phyloP scores from a whole-genome alignment of 345 rosid genomes.

The Ricinus communis region DNA sequence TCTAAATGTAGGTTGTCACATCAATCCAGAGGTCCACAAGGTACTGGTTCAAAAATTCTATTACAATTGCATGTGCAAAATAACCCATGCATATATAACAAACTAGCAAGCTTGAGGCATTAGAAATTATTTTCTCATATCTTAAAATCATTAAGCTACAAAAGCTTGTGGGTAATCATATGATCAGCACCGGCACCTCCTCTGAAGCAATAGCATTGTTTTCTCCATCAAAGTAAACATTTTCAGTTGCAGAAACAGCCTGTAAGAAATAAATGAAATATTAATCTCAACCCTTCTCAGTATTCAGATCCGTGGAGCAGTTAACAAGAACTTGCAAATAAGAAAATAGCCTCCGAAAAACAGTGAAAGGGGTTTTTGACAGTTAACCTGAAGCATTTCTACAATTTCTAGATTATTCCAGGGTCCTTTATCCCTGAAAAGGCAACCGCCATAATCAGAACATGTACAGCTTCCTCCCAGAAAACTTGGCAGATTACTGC shows the following conservation, averaged over 20 bases:
- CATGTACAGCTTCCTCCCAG: conserved; percentile 66
- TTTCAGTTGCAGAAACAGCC: conserved; percentile 39
- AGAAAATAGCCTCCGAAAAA: too few relatives aligned
- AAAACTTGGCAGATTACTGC: conserved; percentile 59
- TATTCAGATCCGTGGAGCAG: too few relatives aligned
- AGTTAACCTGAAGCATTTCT: conserved; percentile 50
- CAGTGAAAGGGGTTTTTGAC: neutral
- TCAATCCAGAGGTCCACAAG: neutral
- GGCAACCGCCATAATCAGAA: conserved; percentile 59
- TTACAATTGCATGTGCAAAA: neutral
- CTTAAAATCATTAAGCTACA: too few relatives aligned
- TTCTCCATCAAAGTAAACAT: conserved; percentile 22
- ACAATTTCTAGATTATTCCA: conserved; percentile 61
- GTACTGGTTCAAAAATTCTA: too few relatives aligned
- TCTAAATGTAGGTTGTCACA: too few relatives aligned
- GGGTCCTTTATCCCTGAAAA: conserved; percentile 61
- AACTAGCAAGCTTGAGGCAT: neutral
- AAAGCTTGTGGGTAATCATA: neutral
- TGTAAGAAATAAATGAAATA: conserved; percentile 16
- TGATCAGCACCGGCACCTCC: conserved; percentile 19
- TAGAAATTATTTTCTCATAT: too few relatives aligned
- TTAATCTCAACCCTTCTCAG: neutral
- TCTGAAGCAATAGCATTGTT: conserved; percentile 20
- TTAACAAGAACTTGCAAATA: too few relatives aligned
- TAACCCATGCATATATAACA: neutral